A percentile compares a stretch with the other conserved stretches of the same genome.
phyloP scores from a whole-genome alignment of 2,329 filamentous ascomycete genomes.

The Colletotrichum viniferum region DNA sequence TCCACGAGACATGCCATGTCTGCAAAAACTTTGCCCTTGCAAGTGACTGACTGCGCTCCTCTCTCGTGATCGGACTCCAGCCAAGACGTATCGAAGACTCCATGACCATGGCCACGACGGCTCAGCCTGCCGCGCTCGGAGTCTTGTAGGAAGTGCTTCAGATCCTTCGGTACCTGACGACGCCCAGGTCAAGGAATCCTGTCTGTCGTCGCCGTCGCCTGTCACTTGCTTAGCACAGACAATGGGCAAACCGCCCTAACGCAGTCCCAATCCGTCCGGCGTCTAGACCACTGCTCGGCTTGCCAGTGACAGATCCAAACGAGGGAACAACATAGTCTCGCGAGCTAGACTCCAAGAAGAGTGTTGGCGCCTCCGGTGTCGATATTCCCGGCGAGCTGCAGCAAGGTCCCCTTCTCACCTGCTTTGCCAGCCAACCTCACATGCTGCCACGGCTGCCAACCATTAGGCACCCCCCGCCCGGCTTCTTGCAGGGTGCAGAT shows the following conservation, averaged over 20 bases:
- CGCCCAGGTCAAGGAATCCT: neutral
- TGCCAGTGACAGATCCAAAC: neutral
- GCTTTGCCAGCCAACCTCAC: neutral
- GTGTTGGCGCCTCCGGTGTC: neutral
- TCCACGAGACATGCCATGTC: neutral
- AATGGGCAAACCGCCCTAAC: neutral
- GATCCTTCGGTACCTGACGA: neutral
- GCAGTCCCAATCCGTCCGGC: neutral
- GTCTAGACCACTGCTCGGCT: neutral
- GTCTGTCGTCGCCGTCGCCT: neutral
- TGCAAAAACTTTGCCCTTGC: neutral
- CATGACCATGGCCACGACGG: neutral
- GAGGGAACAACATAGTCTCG: neutral
- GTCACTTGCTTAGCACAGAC: neutral
- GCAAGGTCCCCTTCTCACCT: neutral
- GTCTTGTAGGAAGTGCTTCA: neutral
- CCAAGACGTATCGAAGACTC: neutral
- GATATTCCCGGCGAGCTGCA: conserved; percentile 4
- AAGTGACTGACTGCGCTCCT: neutral
- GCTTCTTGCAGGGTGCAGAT: conserved; percentile 17
- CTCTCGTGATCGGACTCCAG: neutral
- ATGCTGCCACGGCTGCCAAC: neutral
- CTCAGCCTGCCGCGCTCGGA: neutral
- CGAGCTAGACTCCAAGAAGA: neutral
- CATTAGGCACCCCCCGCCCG: neutral